phyloP scores from a whole-genome alignment of 2,329 filamentous ascomycete species.

The Epichloe brachyelytri region DNA sequence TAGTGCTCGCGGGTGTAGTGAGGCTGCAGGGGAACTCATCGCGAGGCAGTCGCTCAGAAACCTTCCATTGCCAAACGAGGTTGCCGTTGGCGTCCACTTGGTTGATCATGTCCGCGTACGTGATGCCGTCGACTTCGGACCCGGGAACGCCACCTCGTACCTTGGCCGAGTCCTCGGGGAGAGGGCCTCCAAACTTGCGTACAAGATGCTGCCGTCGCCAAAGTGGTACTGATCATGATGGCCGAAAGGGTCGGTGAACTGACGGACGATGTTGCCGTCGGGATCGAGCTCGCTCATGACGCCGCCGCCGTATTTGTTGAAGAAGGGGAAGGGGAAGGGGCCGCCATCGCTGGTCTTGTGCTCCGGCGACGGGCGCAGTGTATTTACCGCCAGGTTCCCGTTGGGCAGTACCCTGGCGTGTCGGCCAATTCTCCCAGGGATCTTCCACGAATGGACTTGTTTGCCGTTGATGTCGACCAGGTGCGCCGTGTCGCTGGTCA shows the following conservation, averaged over 20 bases:
- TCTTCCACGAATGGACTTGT: conserved; percentile 17
- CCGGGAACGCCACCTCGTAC: conserved; percentile 16
- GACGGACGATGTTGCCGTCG: conserved; percentile 13
- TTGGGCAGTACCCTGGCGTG: conserved; percentile 16
- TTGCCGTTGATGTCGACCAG: conserved; percentile 17
- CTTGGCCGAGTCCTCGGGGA: conserved; percentile 13
- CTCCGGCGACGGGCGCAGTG: conserved; percentile 9
- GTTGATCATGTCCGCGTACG: conserved; percentile 18
- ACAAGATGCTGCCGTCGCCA: conserved; percentile 15
- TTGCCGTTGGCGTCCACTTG: conserved; percentile 14
- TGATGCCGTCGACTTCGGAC: conserved; percentile 14
- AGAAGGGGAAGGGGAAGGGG: conserved; percentile 16
- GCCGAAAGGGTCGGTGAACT: conserved; percentile 14
- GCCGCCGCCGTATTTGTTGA: conserved; percentile 18
- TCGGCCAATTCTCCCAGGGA: conserved; percentile 15
- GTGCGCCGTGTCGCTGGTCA: conserved; percentile 15
- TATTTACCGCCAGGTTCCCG: conserved; percentile 19
- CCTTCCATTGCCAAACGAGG: conserved; percentile 18
- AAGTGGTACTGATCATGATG: conserved; percentile 19
- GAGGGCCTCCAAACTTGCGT: conserved; percentile 16
- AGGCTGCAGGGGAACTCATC: conserved; percentile 16
- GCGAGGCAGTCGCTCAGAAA: conserved; percentile 14
- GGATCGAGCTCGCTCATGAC: conserved; percentile 18
- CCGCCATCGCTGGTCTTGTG: conserved; percentile 10
- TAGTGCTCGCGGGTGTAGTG: conserved; percentile 20